Evolutionary conservation across 257 asterid genomes (phyloP), one percentile per base, ranked within the genome.

Genomic region (Anisodus tanguticus): DNA sequence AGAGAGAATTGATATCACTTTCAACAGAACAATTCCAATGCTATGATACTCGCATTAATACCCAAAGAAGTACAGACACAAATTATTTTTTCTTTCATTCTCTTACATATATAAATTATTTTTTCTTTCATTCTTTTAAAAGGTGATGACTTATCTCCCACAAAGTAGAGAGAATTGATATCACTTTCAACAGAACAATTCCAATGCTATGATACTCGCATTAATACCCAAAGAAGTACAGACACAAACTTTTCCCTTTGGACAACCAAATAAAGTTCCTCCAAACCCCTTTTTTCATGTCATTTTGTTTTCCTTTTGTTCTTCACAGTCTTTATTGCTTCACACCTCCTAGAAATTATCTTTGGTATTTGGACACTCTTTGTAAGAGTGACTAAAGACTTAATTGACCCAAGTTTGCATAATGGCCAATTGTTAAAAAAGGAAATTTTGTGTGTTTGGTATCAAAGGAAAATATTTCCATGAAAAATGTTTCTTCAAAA

Each of bases 101-200:
- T 53, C 51, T 76, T 51, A 76, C 35, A 31, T 31, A 31, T 31
- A 31, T 31, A 31, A 31, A 31, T 31, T 51, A 69, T 12, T 15
- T 39, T 58, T 58, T 16, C 63, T 22, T 22, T 12, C 45, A 51
- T 76, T 22, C 45, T 51, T 76, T 76, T 51, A 77, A 76, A 77
- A 53, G 81, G 63, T 53, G 64, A 77, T 76, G 81, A 76, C 47
- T 12, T 51, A 76, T 22, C 2, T 49, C 63, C 81, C 81, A 76
- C 81, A 76, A 51, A 47, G 80, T 74, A 49, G 19, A 47, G 59
- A 47, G 60, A 47, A 39, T 10, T 47, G 11, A 74, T 49, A 49
- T 49, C 62, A 74, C 62, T 74, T 74, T 22, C n/a, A 49, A 49
- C 10, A 51, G 16, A 26, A 53, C 47, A 77, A 76, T 77, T 77